Conservation (phyloP, 768 basidiomycete species). For the Lentinula raphanica region DNA sequence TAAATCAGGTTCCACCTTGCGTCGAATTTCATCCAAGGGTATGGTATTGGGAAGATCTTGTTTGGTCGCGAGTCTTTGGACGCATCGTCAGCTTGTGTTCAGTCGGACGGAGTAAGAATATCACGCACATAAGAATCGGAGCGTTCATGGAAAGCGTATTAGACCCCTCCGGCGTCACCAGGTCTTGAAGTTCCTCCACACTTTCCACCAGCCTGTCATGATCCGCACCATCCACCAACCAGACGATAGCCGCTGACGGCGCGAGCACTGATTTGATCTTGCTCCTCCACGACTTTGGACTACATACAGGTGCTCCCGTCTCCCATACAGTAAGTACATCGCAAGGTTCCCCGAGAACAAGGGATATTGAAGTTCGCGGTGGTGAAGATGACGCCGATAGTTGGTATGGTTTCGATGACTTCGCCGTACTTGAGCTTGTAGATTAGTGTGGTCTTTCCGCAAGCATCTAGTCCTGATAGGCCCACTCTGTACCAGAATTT, state of each 20-base stretch:
- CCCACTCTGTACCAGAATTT: not conserved
- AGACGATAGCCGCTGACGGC: slow-evolving; percentile 51
- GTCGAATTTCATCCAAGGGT: slow-evolving; percentile 41
- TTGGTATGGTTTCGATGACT: slow-evolving; percentile 33
- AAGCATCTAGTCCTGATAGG: slow-evolving; percentile 28
- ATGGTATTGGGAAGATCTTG: slow-evolving; percentile 51
- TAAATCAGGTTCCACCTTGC: slow-evolving; percentile 24
- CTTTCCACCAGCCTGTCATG: slow-evolving; percentile 46
- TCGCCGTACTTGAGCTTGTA: slow-evolving; percentile 36
- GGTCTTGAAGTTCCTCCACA: slow-evolving; percentile 36
- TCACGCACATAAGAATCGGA: not conserved
- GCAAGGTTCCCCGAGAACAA: slow-evolving; percentile 22
- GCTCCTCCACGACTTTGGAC: slow-evolving; percentile 48
- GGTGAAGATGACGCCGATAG: slow-evolving; percentile 41
- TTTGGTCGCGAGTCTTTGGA: slow-evolving; percentile 52
- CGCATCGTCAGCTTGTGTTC: not conserved
- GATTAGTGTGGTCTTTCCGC: slow-evolving; percentile 46
- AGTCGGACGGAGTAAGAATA: not conserved
- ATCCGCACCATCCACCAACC: slow-evolving; percentile 58
- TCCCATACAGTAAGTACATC: slow-evolving; percentile 28
- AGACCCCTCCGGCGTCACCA: not conserved
- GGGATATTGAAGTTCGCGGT: slow-evolving; percentile 46
- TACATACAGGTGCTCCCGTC: slow-evolving; percentile 58
- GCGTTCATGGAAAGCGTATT: not conserved
- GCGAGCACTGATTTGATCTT: slow-evolving; percentile 29